Evolutionary conservation across 2,329 filamentous ascomycete species (phyloP).

Genomic region (Aschersonia sp.): DNA sequence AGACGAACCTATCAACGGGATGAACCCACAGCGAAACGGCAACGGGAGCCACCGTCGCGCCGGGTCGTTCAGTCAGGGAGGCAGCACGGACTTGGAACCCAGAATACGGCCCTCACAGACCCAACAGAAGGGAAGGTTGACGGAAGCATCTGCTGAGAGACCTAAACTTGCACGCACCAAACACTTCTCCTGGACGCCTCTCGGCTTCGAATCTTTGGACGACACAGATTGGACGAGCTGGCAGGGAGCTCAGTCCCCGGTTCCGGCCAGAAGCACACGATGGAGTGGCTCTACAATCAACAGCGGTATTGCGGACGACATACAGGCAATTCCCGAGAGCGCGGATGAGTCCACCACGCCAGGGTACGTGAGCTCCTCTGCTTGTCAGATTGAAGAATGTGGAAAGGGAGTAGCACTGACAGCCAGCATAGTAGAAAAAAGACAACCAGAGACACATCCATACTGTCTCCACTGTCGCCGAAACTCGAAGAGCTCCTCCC

Average conservation of each 20-base stretch:
- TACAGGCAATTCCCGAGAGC: constrained; percentile 30
- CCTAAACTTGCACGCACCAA: constrained; percentile 29
- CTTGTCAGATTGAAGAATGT: neutral
- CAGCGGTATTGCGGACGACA: constrained; percentile 24
- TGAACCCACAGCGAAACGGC: constrained; percentile 8
- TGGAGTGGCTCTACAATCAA: constrained; percentile 49
- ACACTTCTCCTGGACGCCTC: constrained; percentile 44
- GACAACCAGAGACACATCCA: constrained; percentile 13
- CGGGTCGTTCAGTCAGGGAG: constrained; percentile 5
- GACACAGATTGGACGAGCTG: constrained; percentile 53
- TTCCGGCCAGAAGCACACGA: constrained; percentile 39
- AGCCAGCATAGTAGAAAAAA: constrained; percentile 16
- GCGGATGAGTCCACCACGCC: constrained; percentile 28
- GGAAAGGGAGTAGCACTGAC: neutral
- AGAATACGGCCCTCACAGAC: constrained; percentile 22
- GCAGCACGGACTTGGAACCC: constrained; percentile 23
- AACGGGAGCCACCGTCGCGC: constrained; percentile 2
- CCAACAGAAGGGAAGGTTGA: constrained; percentile 26
- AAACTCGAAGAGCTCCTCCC: constrained; percentile 46
- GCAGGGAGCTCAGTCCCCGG: constrained; percentile 30
- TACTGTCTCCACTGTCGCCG: constrained; percentile 15
- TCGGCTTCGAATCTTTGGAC: constrained; percentile 40
- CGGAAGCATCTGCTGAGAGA: constrained; percentile 20
- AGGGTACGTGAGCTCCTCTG: constrained; percentile 27
- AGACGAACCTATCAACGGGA: constrained; percentile 65